Evolutionary conservation across 805 yeast genomes (phyloP), one percentile per base, ranked within the genome.

Genomic region (Wickerhamiella dianesei): DNA sequence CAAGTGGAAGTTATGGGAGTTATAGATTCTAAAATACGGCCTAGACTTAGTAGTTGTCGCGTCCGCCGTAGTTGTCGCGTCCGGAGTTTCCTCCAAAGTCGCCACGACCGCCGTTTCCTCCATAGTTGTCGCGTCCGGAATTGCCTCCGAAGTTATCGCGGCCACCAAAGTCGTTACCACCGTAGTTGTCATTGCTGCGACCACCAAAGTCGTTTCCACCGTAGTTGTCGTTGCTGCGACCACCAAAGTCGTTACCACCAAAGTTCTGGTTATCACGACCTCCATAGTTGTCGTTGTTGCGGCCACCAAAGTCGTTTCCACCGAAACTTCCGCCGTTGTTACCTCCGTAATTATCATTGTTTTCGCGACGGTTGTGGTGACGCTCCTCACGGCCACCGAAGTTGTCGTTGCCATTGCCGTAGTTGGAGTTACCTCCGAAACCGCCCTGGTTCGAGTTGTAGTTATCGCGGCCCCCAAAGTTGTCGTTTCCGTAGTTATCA

Each of bases 341-440:
- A n/a, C 39, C 39, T 9, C 41, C 41, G n/a, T 39, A 18, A 20
- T 39, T 39, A 21, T 39, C 14, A 18, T 36, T 18, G 39, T 36
- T 36, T 8, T 36, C 39, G 39, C 19, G 19, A 18, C 19, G 19
- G 39, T 36, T 6, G 19, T 36, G 19, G 39, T 36, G 17, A n/a
- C 8, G 19, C 17, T 18, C 39, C 17, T 36, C 19, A n/a, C 19
- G 39, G 8, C 39, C 39, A 17, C 25, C 41, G n/a, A 20, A 39
- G 41, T 9, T 21, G 8, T 39, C 16, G 16, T 29, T 29, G 9
- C 35, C 14, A 9, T 29, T 29, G 9, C 14, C 35, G 14, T 36
- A n/a, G 39, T 36, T 18, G 8, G 19, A n/a, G 39, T 16, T 36
- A 36, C 39, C 19, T 8, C 39, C 39, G 39, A 36, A 36, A 9